Evolutionary conservation across 495 filamentous ascomycete species (phyloP), one percentile per base, ranked within the genome.

Genomic region (Hypomontagnella monticulosa): DNA sequence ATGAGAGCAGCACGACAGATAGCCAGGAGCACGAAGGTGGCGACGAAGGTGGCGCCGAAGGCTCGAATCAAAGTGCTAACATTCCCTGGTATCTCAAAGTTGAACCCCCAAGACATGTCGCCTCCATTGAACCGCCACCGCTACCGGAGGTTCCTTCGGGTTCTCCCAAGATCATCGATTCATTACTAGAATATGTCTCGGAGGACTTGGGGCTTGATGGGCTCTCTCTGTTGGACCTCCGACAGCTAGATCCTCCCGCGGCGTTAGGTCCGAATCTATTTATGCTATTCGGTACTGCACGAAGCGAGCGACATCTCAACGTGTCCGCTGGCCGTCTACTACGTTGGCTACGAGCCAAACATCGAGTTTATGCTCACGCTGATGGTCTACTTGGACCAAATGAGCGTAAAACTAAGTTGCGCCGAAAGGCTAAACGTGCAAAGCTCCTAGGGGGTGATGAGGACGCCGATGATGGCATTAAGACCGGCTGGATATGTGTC

Each of bases 401-500:
- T 63, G 93, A 98, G 76, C 78, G 97, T 48, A 98, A 97, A 79
- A 85, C 90, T 48, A 96, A 92, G 68, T 77, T 97, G 48, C 84
- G 89, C 38, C 81, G 95, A 27, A 91, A 91, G 71, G 87, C 87
- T n/a, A 89, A 88, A 70, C 85, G 91, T 56, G 89, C 91, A 11
- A 90, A 88, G 74, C 76, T 97, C 51, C 73, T 95, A 30, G 89
- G 88, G 12, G 68, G 71, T 27, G 47, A 59, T 40, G 87, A 78
- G 34, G 80, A 84, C 40, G 68, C 73, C 0, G 87, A 96, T 67
- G 93, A 97, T 68, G 93, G 92, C 1, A 91, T 96, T 36, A 85
- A 86, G 23, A 96, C 93, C 12, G 93, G 93, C 0, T 99, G 95
- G 95, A 90, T 99, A 7, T 99, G 96, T 76, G 91, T 98, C 40